These are phyloP conservation scores for Vitis hybrid DNA, from an alignment of 177 flowering plant species.

Conservation along the genomic window DNA sequence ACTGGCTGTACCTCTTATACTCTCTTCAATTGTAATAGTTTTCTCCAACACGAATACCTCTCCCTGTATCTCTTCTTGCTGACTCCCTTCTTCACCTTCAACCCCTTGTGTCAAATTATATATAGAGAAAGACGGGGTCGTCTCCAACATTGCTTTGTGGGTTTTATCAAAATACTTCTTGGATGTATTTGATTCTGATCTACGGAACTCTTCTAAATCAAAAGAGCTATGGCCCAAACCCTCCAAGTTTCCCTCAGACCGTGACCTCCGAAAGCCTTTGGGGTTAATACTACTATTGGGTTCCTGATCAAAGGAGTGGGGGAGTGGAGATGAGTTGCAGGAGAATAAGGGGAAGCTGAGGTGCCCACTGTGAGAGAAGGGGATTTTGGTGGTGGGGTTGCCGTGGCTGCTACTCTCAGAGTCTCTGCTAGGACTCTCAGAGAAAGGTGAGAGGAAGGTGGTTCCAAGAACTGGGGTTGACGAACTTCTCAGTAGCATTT, in stretches of 20 bases:
- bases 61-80: background rate
- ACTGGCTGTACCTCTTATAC: conserved; percentile 11
- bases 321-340: conserved; percentile 27
- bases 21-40: conserved; percentile 44
- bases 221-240: conserved; percentile 9
- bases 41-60: conserved; percentile 29
- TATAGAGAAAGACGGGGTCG: conserved; percentile 49
- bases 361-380: conserved; percentile 5
- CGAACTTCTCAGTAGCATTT: conserved; percentile 55
- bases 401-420: conserved; percentile 11
- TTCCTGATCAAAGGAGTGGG: conserved; percentile 13
- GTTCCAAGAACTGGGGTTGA: conserved; percentile 58
- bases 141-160: conserved; percentile 24
- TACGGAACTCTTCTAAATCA: background rate
- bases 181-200: background rate
- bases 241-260: conserved; percentile 39
- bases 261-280: conserved; percentile 29
- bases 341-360: too few relatives aligned
- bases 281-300: background rate
- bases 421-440: conserved; percentile 33
- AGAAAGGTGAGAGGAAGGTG: conserved; percentile 31
- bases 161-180: background rate
- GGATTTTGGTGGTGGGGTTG: conserved; percentile 10
- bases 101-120: conserved; percentile 7
- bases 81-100: conserved; percentile 17